Conservation (phyloP, 2,329 filamentous ascomycete genomes). For the Paecilomyces dactylethromorphus region DNA sequence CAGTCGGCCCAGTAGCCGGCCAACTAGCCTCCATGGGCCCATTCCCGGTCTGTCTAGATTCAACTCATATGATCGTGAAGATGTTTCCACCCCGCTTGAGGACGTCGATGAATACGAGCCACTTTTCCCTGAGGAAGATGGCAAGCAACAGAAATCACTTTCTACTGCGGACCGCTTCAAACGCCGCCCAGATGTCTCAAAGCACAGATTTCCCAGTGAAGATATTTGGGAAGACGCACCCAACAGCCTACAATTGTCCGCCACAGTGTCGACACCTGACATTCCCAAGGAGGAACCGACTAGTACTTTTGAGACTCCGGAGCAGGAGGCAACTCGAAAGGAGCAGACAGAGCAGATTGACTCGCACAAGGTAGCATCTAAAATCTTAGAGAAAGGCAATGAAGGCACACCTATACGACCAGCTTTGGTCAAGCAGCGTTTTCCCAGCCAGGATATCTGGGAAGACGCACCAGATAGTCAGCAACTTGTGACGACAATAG, state of each 20-base stretch:
- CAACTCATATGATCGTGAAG: slow-evolving; percentile 48
- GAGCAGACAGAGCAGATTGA: slow-evolving; percentile 33
- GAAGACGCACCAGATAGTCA: slow-evolving; percentile 85
- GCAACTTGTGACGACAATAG: slow-evolving; percentile 64
- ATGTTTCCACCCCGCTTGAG: slow-evolving; percentile 63
- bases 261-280: slow-evolving; percentile 80
- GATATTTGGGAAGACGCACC: slow-evolving; percentile 98
- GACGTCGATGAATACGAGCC: slow-evolving; percentile 94
- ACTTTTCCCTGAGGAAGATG: slow-evolving; percentile 75
- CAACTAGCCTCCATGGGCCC: slow-evolving; percentile 56
- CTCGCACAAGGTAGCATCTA: slow-evolving; percentile 26
- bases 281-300: slow-evolving; percentile 41
- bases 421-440: slow-evolving; percentile 56
- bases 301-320: slow-evolving; percentile 35
- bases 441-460: slow-evolving; percentile 91
- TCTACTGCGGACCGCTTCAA: slow-evolving; percentile 52
- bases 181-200: slow-evolving; percentile 45
- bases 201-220: slow-evolving; percentile 80
- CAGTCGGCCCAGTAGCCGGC: slow-evolving; percentile 59
- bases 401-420: slow-evolving; percentile 39
- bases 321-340: slow-evolving; percentile 43
- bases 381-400: slow-evolving; percentile 24
- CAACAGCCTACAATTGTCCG: slow-evolving; percentile 67
- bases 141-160: slow-evolving; percentile 47
- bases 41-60: slow-evolving; percentile 48